Conservation (phyloP, 306 rosid species). For the Potentilla sterilis region DNA sequence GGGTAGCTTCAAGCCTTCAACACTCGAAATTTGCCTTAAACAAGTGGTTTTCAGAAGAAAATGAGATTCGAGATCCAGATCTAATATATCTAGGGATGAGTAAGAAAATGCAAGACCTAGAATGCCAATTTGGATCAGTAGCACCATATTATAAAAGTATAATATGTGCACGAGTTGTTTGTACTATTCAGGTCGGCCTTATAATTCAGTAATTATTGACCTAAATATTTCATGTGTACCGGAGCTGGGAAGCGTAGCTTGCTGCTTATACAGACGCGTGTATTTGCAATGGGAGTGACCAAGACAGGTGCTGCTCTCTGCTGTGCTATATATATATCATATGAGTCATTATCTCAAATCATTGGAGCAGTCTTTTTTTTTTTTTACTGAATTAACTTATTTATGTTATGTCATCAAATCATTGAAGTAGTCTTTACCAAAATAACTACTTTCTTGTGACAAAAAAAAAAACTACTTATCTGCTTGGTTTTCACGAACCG, state of each 20-base stretch:
- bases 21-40: conserved; percentile 14
- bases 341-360: not conserved
- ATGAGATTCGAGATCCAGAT: conserved; percentile 35
- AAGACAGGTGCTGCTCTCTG: conserved; percentile 2
- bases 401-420: not conserved
- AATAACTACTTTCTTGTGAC: not conserved
- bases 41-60: conserved; percentile 2
- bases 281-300: not conserved
- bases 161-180: conserved; percentile 38
- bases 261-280: conserved; percentile 13
- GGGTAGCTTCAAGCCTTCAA: conserved; percentile 9
- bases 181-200: conserved; percentile 16
- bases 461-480: too few species aligned
- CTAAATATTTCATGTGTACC: not conserved
- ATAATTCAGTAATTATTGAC: not conserved
- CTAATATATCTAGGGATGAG: not conserved
- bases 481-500: not conserved
- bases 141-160: not conserved
- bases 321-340: not conserved
- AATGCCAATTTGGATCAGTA: conserved; percentile 27
- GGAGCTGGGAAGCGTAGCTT: conserved; percentile 22
- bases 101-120: not conserved
- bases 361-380: not conserved
- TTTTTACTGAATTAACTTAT: not conserved
- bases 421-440: not conserved